Base-by-base conservation (phyloP, 352 stramenopile genomes). In the Pythium oligandrum region DNA sequence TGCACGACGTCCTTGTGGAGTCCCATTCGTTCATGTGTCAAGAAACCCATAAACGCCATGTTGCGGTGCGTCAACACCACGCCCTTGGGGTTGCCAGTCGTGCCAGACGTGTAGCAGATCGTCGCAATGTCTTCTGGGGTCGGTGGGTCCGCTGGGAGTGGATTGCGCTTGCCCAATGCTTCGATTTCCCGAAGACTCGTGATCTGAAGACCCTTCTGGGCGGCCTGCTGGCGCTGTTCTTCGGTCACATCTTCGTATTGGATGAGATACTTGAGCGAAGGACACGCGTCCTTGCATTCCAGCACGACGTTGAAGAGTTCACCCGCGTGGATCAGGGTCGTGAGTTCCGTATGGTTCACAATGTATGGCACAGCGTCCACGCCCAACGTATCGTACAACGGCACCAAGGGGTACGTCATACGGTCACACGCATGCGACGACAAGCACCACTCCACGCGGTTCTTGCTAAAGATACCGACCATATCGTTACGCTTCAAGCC, bases 61-160 rank as follows among this genome's bases (percentile, higher is more conserved):
- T 83, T 89, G 43, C 56, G 48, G 65, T 98, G 95, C 26, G 81
- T 88, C 12, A 99, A 68, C n/a, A 98, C 75, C 36, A 90, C 96
- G 17, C 93, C 94, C 66, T 98, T 98, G 37, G 95, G 91, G 68
- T 96, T 74, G 10, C 93, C 93, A 17, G 91, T 98, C 12, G 94
- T 98, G 8, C 93, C 95, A 32, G 75, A 96, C 2, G 92, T 98
- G 63, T 96, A 97, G 76, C 78, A 96, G 40, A 97, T 72, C 30
- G 93, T 98, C 26, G 87, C 85, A 6, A 98, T 56, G 64, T 98
- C 93, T 0, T 61, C 54, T 11, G 71, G 64, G 26, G 59, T 36
- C 4, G 74, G 70, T 6, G 68, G 69, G 2, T 74, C 68, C 12
- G 47, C 61, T 26, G 61, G 64, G 42, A 65, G 43, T 17, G 65